Evolutionary conservation across 2,329 filamentous ascomycete species (phyloP), one percentile per base, ranked within the genome.

Genomic region (Coniochaeta hoffmannii): DNA sequence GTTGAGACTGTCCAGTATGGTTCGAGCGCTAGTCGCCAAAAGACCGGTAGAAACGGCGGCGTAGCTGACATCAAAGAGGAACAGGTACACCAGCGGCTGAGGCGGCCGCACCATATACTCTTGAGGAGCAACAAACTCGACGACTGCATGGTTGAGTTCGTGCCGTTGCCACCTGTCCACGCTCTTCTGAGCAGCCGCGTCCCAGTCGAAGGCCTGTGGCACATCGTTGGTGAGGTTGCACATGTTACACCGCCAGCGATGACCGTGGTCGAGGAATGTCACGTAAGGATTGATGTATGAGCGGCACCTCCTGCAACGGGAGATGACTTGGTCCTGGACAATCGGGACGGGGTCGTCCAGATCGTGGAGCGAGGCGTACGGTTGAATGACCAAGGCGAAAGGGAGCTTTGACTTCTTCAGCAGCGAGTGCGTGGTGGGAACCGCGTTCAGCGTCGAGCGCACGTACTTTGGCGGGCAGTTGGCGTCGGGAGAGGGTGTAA

Each of bases 171-270:
- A 96, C 67, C 94, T 80, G 69, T 99, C 93, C 53, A 95, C 87
- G 53, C 85, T 88, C 76, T 96, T 92, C 72, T 97, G 93, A 55
- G 91, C 80, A 46, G 90, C 87, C 32, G 90, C 87, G 72, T 99
- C 94, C 94, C 94, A 99, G 70, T 99, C 94, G 63, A 99, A 99
- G 35, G 92, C 92, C 73, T 99, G 94, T n/a, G 94, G 94, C 36
- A 97, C 93, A 65, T 99, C 94, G 69, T 99, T 99, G 63, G 92
- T 97, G 61, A 99, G 79, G 72, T 96, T 97, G 73, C 94, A 99
- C 92, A 99, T 97, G 75, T 99, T 99, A 77, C 94, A 99, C 67
- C 93, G 87, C 94, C 94, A 99, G 68, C 94, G 84, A 74, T 99
- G 94, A 50, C 94, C 94, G 68, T 97, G 90, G 65, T 99, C 94